Percentiles rank a stretch among this genome's conserved stretches.
These are phyloP conservation scores for Thielaviopsis ethacetica DNA, from an alignment of 2,329 filamentous ascomycete genomes.

Conservation along the genomic window DNA sequence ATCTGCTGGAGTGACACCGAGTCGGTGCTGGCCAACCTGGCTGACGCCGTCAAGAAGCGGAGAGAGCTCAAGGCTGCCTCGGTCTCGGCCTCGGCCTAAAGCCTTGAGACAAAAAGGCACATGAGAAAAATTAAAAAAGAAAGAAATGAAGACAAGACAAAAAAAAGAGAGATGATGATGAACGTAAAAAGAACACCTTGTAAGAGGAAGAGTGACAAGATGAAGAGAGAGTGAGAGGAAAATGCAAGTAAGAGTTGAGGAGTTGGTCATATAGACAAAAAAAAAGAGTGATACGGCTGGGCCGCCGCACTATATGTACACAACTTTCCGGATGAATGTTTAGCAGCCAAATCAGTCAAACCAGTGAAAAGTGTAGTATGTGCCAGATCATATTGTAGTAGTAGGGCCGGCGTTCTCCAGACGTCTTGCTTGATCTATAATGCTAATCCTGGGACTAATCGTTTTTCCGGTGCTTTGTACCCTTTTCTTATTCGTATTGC, in stretches of 20 bases:
- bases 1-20: constrained; percentile 90
- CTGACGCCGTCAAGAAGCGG: constrained; percentile 62
- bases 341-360: not conserved
- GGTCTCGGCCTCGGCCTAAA: not conserved
- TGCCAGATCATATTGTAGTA: not conserved
- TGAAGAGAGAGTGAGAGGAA: not conserved
- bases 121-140: not conserved
- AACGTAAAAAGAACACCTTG: not conserved
- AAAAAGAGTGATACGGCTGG: not conserved
- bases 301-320: not conserved
- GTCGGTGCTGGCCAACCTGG: constrained; percentile 57
- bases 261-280: not conserved
- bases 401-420: too few relatives aligned
- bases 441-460: not conserved
- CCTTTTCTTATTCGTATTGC: too few relatives aligned
- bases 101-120: constrained; percentile 3
- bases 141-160: constrained; percentile 3
- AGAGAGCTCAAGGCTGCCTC: constrained; percentile 26
- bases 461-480: too few relatives aligned
- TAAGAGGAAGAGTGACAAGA: not conserved
- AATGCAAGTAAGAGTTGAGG: not conserved
- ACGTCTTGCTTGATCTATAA: not conserved
- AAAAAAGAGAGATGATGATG: constrained; percentile 5
- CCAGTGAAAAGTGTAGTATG: not conserved
- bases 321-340: not conserved